phyloP scores from a whole-genome alignment of 2,329 filamentous ascomycete species.

The Simplicillium aogashimaense region DNA sequence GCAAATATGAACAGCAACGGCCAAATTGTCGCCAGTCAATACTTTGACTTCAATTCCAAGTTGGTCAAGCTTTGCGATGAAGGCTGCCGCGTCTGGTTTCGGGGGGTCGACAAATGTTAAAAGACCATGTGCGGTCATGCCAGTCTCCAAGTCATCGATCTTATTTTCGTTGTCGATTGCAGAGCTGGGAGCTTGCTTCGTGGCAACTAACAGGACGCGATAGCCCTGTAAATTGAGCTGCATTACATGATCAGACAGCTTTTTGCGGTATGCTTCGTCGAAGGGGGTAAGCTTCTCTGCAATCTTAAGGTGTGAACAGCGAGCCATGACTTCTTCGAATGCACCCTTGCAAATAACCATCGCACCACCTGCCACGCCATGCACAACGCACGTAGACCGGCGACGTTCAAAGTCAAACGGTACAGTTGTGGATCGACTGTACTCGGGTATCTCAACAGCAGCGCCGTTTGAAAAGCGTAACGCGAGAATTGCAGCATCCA shows the following conservation, averaged over 20 bases:
- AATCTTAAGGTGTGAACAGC: constrained; percentile 11
- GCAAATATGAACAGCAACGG: constrained; percentile 18
- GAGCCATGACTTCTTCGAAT: constrained; percentile 16
- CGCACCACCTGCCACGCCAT: constrained; percentile 11
- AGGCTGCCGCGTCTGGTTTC: constrained; percentile 16
- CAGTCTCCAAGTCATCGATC: constrained; percentile 12
- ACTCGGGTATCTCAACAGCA: constrained; percentile 10
- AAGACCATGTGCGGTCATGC: constrained; percentile 16
- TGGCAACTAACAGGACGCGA: constrained; percentile 14
- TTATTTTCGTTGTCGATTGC: constrained; percentile 10
- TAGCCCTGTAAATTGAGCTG: constrained; percentile 11
- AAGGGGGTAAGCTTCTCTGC: constrained; percentile 8
- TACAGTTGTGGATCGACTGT: constrained; percentile 12
- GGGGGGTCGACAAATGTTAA: constrained; percentile 18
- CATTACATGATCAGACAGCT: constrained; percentile 8
- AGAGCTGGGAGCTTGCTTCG: constrained; percentile 9
- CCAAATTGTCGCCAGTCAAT: constrained; percentile 16
- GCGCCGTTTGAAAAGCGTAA: constrained; percentile 7
- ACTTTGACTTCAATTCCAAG: constrained; percentile 18
- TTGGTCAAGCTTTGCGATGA: constrained; percentile 12
- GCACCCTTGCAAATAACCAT: constrained; percentile 19
- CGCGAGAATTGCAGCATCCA: constrained; percentile 14
- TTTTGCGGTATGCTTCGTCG: constrained; percentile 8
- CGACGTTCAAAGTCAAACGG: constrained; percentile 17
- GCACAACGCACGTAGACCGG: constrained; percentile 12